Base-by-base conservation (phyloP, 768 basidiomycete genomes). In the Pleurotus djamor region DNA sequence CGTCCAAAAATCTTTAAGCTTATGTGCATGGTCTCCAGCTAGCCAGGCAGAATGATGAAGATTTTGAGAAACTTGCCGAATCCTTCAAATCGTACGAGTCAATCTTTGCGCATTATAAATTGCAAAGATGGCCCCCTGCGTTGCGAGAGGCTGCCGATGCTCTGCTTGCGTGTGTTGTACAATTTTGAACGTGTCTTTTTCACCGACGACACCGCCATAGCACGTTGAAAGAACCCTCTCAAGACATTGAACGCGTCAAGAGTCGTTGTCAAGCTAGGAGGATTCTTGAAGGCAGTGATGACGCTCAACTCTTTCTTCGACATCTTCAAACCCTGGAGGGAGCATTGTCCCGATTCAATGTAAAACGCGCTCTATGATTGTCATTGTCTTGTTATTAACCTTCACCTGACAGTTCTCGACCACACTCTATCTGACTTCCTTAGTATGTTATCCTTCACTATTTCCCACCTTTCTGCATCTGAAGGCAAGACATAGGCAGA, bases 251-350 rank as follows among this genome's bases (percentile, higher is more conserved):
- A 14, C 37, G 21, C 21, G 44, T 56, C 14, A 41, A 17, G 17
- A 41, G 21, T n/a, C 54, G 44, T 44, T 56, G 54, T 56, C 54
- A 41, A 28, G 41, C 54, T 43, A 36, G 54, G 16, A n/a, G 54
- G 10, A 44, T 56, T 17, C 33, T n/a, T 16, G 54, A 56, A 34
- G 44, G 54, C 21, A 44, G 9, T 32, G 54, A 56, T 21, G 54
- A 56, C 35, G 54, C 54, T 37, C n/a, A 28, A 14, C 37, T 56
- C 12, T 56, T 56, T 44, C 8, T 32, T 16, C 14, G 35, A 44
- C 54, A 56, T 13, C n/a, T 56, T 32, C 37, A 41, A 14, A 32
- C 44, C 13, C 16, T 56, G 28, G 44, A 56, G 13, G 17, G n/a
- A 3, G 54, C 54, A 5, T 41, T 56, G 28, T n/a, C 10, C 41